Conservation (phyloP, 306 rosid genomes). For the Cicer chorassanicum region DNA sequence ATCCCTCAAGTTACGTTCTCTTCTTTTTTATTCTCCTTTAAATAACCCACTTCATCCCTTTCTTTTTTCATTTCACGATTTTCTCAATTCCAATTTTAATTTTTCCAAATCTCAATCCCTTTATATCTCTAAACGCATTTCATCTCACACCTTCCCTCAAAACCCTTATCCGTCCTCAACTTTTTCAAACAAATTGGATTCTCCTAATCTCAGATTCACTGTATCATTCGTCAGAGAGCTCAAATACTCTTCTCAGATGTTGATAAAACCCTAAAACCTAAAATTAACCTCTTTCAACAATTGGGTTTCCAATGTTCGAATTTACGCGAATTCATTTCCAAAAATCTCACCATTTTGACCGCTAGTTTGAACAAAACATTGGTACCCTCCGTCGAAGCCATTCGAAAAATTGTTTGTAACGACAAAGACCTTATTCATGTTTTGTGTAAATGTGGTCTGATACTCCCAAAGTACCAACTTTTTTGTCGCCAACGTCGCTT, state of each 20-base stretch:
- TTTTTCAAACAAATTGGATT: slow-evolving; percentile 54
- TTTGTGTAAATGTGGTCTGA: slow-evolving; percentile 36
- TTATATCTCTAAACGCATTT: slow-evolving; percentile 41
- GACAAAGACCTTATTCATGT: slow-evolving; percentile 43
- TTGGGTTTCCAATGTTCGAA: slow-evolving; percentile 53
- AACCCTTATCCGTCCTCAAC: slow-evolving; percentile 47
- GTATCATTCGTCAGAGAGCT: slow-evolving; percentile 33
- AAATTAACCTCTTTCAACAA: slow-evolving; percentile 56
- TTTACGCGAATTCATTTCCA: slow-evolving; percentile 49
- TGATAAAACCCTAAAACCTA: slow-evolving; percentile 57
- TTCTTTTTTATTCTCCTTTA: slow-evolving; percentile 21
- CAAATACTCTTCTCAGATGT: slow-evolving; percentile 51
- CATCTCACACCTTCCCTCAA: slow-evolving; percentile 26
- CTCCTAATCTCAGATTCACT: slow-evolving; percentile 51
- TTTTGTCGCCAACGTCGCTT: slow-evolving; percentile 47
- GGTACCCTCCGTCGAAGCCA: slow-evolving; percentile 55
- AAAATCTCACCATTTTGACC: slow-evolving; percentile 47
- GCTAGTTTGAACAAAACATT: slow-evolving; percentile 54
- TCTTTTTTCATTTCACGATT: slow-evolving; percentile 26
- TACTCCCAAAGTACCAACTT: slow-evolving; percentile 31
- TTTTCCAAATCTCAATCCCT: slow-evolving; percentile 42
- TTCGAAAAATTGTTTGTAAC: slow-evolving; percentile 46
- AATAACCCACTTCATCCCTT: slow-evolving; percentile 2
- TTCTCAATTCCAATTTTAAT: slow-evolving; percentile 47
- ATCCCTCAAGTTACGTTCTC: slow-evolving; percentile 28